Evolutionary conservation across 192 early-diverging fungal genomes (phyloP).

Genomic region (Coemansia sp.): DNA sequence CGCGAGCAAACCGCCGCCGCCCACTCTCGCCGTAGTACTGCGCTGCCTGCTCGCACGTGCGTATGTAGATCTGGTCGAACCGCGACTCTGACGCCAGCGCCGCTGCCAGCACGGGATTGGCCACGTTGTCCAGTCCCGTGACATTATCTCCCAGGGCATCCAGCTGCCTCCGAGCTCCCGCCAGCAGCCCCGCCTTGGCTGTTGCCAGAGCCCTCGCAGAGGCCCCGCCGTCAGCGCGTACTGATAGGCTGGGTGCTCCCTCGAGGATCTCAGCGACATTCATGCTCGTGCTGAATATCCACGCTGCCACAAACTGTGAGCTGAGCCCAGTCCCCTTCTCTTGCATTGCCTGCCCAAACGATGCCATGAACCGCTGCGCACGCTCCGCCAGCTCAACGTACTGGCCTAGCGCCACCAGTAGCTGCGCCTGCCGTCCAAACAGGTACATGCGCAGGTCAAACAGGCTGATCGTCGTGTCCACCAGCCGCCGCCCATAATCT

Average conservation of each 20-base stretch:
- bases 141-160: slow-evolving; percentile 26
- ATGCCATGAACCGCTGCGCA: slow-evolving; percentile 34
- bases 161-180: slow-evolving; percentile 42
- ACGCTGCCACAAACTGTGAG: slow-evolving; percentile 37
- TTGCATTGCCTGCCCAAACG: slow-evolving; percentile 34
- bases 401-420: slow-evolving; percentile 67
- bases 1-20: slow-evolving; percentile 38
- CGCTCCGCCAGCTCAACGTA: slow-evolving; percentile 38
- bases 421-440: slow-evolving; percentile 83
- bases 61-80: slow-evolving; percentile 51
- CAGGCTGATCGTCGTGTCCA: slow-evolving; percentile 84
- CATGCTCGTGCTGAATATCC: slow-evolving; percentile 44
- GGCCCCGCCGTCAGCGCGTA: not conserved
- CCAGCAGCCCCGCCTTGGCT: slow-evolving; percentile 50
- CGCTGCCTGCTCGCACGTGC: slow-evolving; percentile 49
- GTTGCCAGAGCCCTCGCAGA: slow-evolving; percentile 24
- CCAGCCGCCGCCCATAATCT: slow-evolving; percentile 83
- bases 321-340: slow-evolving; percentile 34
- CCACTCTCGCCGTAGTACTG: slow-evolving; percentile 50
- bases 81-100: slow-evolving; percentile 34
- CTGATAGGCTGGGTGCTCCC: slow-evolving; percentile 20
- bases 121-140: not conserved
- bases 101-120: slow-evolving; percentile 48
- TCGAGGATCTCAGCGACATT: slow-evolving; percentile 54
- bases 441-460: slow-evolving; percentile 97